Evolutionary conservation across 192 early-diverging fungal genomes (phyloP), one percentile per base, ranked within the genome.

Genomic region (Coemansia sp.): DNA sequence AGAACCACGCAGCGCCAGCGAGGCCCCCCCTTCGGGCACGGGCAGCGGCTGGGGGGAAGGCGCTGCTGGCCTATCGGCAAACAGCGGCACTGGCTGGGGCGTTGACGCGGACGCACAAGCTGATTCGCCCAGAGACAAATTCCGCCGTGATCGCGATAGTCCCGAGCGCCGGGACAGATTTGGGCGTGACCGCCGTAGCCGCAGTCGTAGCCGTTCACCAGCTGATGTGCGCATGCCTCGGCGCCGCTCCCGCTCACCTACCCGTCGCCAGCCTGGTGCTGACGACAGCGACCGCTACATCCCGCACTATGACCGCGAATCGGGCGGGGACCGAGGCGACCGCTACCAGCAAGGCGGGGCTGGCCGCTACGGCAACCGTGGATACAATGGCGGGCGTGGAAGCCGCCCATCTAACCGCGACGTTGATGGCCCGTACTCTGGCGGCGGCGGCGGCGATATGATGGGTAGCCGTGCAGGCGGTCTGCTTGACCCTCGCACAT

Each of bases 301-400:
- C 62, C 93, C 93, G n/a, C 90, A 94, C 59, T 95, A 94, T 67
- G 91, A 90, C 11, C 87, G 92, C 38, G 92, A 95, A 38, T 68
- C 78, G 23, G 75, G 63, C 42, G 82, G 83, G 12, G 53, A 55
- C 14, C 23, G 53, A 29, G 53, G 53, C 45, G 84, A 85, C 58
- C 77, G 79, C 42, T 77, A 82, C 29, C 74, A 78, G 50, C 69
- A 67, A 34, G 71, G 77, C 42, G 64, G 45, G 38, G 64, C 71
- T 50, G 69, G 69, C 29, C 75, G 74, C 37, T 65, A 76, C 14
- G 58, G 36, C 44, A 41, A 74, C 58, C 70, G 77, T 29, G 70
- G 77, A 4, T 73, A 80, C 41, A 59, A 37, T 41, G 77, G 82
- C 34, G 74, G 71, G 15, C 71, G 82, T 37, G 80, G 78, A 21